Evolutionary conservation across 305 asterid genomes (phyloP), one percentile per base, ranked within the genome.

Genomic region (Fraxinus baroniana): DNA sequence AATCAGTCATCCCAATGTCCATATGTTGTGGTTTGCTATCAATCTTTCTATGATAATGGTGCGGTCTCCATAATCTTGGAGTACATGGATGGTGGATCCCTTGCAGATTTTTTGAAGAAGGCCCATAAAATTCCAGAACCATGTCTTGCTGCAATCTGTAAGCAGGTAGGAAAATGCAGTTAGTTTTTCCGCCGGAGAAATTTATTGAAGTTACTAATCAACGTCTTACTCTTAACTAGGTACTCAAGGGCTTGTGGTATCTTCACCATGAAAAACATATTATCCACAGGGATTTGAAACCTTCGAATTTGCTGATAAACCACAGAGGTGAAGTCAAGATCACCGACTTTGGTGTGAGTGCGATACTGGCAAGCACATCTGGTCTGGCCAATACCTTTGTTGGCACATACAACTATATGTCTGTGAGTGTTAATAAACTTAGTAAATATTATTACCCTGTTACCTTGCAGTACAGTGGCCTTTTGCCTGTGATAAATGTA

Each of bases 61-160:
- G 98, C 98, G 17, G 89, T 96, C 83, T 96, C 99, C 78, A 90
- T 96, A 76, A 92, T 96, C 83, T 91, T 96, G 79, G 99, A 96
- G 91, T 96, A 93, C 87, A 96, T 96, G 99, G 98, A 96, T 76
- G 99, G 98, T 20, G 99, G 99, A 3, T 94, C 98, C 70, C 94
- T 96, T 79, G 97, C 97, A 81, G 99, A 96, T 89, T 92, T 96
- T 85, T 87, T 96, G 80, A 93, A 87, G 82, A 91, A 94, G 80
- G 98, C 92, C 79, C 82, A 91, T 74, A 89, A 84, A 72, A 93
- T 96, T 71, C 98, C 99, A 1, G 99, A 96, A 86, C 93, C 89
- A n/a, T 96, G 87, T 88, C 99, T 96, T 81, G 97, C 99, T 85
- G 95, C 93, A 70, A 90, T 96, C 87, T 93, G 93, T 86, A 96